phyloP scores from a whole-genome alignment of 768 basidiomycete genomes.

The Naematelia aurantialba region DNA sequence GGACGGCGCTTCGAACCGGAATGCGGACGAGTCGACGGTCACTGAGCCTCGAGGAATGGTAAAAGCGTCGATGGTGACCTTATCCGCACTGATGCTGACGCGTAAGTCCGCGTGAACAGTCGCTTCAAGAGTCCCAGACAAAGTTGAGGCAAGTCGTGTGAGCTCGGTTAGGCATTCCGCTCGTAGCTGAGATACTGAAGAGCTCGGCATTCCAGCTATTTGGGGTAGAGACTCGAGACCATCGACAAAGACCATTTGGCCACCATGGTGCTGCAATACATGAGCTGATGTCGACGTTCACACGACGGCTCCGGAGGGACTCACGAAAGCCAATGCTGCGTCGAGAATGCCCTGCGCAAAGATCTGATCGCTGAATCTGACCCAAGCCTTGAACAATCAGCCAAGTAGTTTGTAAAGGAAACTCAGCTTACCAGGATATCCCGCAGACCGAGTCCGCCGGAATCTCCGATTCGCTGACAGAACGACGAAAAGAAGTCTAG shows the following conservation, averaged over 20 bases:
- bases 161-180: conserved; percentile 60
- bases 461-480: conserved; percentile 55
- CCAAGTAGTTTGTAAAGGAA: conserved; percentile 29
- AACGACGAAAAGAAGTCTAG: conserved; percentile 83
- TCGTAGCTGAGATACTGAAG: conserved; percentile 63
- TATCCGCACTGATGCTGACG: conserved; percentile 26
- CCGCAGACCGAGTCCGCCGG: conserved; percentile 68
- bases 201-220: conserved; percentile 61
- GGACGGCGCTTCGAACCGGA: conserved; percentile 84
- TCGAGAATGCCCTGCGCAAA: conserved; percentile 40
- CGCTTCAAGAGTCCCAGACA: conserved; percentile 37
- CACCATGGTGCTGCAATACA: conserved; percentile 72
- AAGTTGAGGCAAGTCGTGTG: conserved; percentile 35
- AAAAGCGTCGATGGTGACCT: conserved; percentile 69
- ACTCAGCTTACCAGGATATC: conserved; percentile 69
- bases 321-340: conserved; percentile 24
- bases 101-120: conserved; percentile 1
- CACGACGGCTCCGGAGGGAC: no score
- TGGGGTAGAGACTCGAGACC: conserved; percentile 77
- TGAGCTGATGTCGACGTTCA: no score
- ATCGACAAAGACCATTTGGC: conserved; percentile 87
- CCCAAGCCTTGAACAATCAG: conserved; percentile 70
- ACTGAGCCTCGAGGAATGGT: conserved; percentile 62
- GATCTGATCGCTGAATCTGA: conserved; percentile 72
- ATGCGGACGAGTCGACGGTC: conserved; percentile 50